phyloP scores from a whole-genome alignment of 495 filamentous ascomycete genomes.

The Parathielavia hyrcaniae region DNA sequence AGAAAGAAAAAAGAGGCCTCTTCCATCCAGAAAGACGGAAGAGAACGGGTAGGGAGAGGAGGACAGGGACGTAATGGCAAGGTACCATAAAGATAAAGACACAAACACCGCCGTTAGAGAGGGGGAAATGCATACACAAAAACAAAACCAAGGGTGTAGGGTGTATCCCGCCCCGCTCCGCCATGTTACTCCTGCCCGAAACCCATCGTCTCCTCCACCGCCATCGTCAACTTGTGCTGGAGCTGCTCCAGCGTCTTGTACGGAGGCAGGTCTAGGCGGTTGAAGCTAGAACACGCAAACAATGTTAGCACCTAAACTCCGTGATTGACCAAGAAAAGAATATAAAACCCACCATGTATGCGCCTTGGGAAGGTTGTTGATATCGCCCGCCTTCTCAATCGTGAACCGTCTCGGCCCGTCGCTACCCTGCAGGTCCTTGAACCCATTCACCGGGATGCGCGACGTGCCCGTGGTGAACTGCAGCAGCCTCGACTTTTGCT shows the following conservation, averaged over 20 bases:
- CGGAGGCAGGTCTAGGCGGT: conserved; percentile 89
- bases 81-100: not conserved
- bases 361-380: conserved; percentile 83
- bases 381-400: conserved; percentile 94
- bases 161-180: not conserved
- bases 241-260: conserved; percentile 85
- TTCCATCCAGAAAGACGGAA: not conserved
- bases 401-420: conserved; percentile 94
- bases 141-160: too few species aligned
- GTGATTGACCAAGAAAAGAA: too few species aligned
- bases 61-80: not conserved
- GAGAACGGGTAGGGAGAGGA: not conserved
- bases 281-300: conserved; percentile 59
- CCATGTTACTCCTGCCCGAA: conserved; percentile 83
- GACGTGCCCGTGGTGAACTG: conserved; percentile 98
- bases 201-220: conserved; percentile 97
- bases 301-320: conserved; percentile 31
- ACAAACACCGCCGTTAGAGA: not conserved
- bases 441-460: conserved; percentile 97
- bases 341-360: conserved; percentile 96
- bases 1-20: conserved; percentile 4
- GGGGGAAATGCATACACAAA: conserved; percentile 5
- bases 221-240: conserved; percentile 84
- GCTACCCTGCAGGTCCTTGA: conserved; percentile 98
- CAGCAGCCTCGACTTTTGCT: conserved; percentile 92